Evolutionary conservation across 1,284 basidiomycete genomes (phyloP), one percentile per base, ranked within the genome.

Genomic region (Sanghuangporus sanghuang): DNA sequence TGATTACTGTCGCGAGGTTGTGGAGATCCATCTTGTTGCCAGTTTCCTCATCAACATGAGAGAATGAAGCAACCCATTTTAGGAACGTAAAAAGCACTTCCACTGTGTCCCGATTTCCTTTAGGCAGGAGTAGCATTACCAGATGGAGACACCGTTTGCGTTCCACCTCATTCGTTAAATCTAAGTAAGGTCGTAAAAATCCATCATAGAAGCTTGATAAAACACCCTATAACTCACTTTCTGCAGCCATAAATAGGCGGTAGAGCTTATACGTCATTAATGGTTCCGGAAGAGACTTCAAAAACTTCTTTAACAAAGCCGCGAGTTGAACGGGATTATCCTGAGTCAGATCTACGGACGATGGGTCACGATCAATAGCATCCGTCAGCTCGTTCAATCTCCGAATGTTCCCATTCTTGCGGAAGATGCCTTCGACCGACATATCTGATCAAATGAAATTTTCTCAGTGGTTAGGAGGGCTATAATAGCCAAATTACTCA

Each of bases 61-160:
- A 95, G 75, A 99, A 99, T 4, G 95, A 96, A 5, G 96, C 96
- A 1, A 99, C 96, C 97, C 97, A 99, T 75, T 97, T 96, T 69
- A 99, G 82, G 79, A 99, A 99, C 18, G 98, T 95, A 72, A 98
- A 98, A 52, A 99, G 79, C 55, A 98, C 95, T 76, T 99, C 96
- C 85, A 98, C 87, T 32, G 96, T 98, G 75, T 99, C 97, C 66
- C 97, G 87, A 73, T 99, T 95, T 62, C 87, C 85, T 76, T 93
- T 95, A 14, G 96, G 97, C 69, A 99, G 79, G 3, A 99, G 80
- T 63, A 96, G 81, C 54, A 90, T 89, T 16, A 97, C 81, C 70
- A 97, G 84, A 75, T 98, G 96, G 57, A 99, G 80, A 71, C 92
- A 85, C 57, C 93, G 87, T 69, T 84, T 86, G 56, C 95, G 87